phyloP scores from a whole-genome alignment of 495 filamentous ascomycete species.

The Neohortaea acidophila region DNA sequence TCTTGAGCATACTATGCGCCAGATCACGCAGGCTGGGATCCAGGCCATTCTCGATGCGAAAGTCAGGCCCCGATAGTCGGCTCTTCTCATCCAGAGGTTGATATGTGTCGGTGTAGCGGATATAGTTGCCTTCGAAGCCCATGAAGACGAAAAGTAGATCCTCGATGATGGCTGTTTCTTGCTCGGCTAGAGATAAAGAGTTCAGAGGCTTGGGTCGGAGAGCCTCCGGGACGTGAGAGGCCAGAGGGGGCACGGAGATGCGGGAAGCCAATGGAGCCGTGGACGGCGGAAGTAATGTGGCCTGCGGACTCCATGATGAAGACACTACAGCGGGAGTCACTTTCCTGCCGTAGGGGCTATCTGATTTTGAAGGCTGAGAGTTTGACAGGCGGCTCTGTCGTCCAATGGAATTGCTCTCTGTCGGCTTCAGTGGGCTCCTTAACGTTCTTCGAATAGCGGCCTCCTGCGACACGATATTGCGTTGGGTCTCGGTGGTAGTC shows the following conservation, averaged over 20 bases:
- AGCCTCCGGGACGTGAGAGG: conserved; percentile 52
- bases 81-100: conserved; percentile 74
- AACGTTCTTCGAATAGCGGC: conserved; percentile 7
- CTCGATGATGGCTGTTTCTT: conserved; percentile 76
- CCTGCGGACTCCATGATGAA: conserved; percentile 66
- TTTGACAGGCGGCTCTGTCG: conserved; percentile 5
- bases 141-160: conserved; percentile 91
- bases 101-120: conserved; percentile 69
- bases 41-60: conserved; percentile 64
- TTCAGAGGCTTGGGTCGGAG: conserved; percentile 58
- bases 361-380: not conserved
- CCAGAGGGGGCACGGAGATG: conserved; percentile 68
- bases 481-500: conserved; percentile 10
- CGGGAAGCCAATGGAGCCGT: conserved; percentile 77
- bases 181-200: conserved; percentile 57
- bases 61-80: conserved; percentile 63
- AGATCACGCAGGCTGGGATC: conserved; percentile 86
- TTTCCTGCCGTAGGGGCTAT: conserved; percentile 9
- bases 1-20: conserved; percentile 74
- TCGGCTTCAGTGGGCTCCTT: conserved; percentile 7
- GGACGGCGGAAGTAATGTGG: conserved; percentile 54
- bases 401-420: conserved; percentile 1
- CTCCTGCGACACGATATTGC: conserved; percentile 8
- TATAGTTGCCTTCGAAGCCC: conserved; percentile 97
- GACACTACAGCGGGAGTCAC: not conserved